Conservation (phyloP, 2,329 filamentous ascomycete genomes). For the Phoma sp. region DNA sequence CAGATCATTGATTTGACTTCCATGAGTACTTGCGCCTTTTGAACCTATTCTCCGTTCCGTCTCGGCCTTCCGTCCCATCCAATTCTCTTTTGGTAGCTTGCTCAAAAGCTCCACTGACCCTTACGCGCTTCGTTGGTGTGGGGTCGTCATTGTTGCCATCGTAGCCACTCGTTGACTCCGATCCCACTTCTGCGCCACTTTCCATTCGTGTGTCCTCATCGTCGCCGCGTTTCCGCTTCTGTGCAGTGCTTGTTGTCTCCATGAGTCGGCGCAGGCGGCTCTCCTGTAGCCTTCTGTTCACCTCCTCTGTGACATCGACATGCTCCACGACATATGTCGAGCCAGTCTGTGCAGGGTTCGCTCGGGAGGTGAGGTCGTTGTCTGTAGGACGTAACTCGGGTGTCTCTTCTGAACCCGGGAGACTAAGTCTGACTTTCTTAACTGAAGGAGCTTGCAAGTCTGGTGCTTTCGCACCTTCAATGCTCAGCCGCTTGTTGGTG, state of each 20-base stretch:
- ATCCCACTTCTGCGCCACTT: conserved; percentile 23
- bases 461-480: conserved; percentile 29
- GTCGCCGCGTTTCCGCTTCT: conserved; percentile 42
- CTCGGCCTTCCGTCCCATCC: conserved; percentile 1
- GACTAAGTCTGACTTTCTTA: conserved; percentile 15
- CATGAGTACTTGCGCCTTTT: conserved; percentile 26
- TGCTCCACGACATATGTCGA: conserved; percentile 33
- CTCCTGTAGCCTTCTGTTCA: conserved; percentile 39
- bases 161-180: conserved; percentile 20
- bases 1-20: not conserved
- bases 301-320: conserved; percentile 44
- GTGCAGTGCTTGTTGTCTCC: conserved; percentile 41
- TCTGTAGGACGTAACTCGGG: conserved; percentile 24
- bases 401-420: conserved; percentile 16
- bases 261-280: conserved; percentile 40
- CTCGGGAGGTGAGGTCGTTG: conserved; percentile 22
- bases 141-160: conserved; percentile 16
- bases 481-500: conserved; percentile 38
- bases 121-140: conserved; percentile 35
- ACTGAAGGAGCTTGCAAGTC: conserved; percentile 1
- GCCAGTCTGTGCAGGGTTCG: conserved; percentile 20
- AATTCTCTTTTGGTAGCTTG: conserved; percentile 25
- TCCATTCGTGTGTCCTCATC: conserved; percentile 31
- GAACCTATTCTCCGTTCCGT: conserved; percentile 13
- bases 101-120: conserved; percentile 35